A percentile compares a stretch with the other conserved stretches of the same genome.
Conservation (phyloP, 805 yeast genomes). For the Nakazawaea ishiwadae region DNA sequence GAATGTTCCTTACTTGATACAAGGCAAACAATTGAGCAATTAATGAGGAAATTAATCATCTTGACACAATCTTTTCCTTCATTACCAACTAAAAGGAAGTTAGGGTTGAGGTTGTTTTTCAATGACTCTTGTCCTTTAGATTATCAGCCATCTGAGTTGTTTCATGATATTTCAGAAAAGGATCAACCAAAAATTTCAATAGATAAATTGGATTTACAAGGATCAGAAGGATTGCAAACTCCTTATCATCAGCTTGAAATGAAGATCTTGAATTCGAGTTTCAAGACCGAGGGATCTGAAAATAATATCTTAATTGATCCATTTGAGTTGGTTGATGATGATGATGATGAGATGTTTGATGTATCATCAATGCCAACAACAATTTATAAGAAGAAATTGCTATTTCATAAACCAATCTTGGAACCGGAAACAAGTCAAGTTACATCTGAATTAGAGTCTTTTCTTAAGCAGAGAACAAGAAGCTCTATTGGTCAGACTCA, state of each 20-base stretch:
- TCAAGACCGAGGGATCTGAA: slow-evolving; percentile 32
- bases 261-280: slow-evolving; percentile 22
- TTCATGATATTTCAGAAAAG: slow-evolving; percentile 36
- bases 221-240: slow-evolving; percentile 21
- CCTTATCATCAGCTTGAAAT: slow-evolving; percentile 18
- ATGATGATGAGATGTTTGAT: not conserved
- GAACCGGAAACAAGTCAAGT: slow-evolving; percentile 12
- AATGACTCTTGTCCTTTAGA: slow-evolving; percentile 41
- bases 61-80: slow-evolving; percentile 51
- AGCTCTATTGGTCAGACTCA: slow-evolving; percentile 13
- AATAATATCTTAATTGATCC: slow-evolving; percentile 27
- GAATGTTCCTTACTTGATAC: slow-evolving; percentile 27
- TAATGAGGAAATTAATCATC: slow-evolving; percentile 47
- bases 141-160: slow-evolving; percentile 43
- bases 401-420: slow-evolving; percentile 20
- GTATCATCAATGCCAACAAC: slow-evolving; percentile 2
- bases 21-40: slow-evolving; percentile 39
- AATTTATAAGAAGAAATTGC: slow-evolving; percentile 15
- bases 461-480: slow-evolving; percentile 6
- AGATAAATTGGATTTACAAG: slow-evolving; percentile 15
- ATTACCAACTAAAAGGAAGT: slow-evolving; percentile 40
- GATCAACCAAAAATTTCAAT: slow-evolving; percentile 30
- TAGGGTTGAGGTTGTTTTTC: slow-evolving; percentile 45
- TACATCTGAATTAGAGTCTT: slow-evolving; percentile 13
- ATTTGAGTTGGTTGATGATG: slow-evolving; percentile 14